Evolutionary conservation across 805 yeast genomes (phyloP), one percentile per base, ranked within the genome.

Genomic region (Candida endomychidarum): DNA sequence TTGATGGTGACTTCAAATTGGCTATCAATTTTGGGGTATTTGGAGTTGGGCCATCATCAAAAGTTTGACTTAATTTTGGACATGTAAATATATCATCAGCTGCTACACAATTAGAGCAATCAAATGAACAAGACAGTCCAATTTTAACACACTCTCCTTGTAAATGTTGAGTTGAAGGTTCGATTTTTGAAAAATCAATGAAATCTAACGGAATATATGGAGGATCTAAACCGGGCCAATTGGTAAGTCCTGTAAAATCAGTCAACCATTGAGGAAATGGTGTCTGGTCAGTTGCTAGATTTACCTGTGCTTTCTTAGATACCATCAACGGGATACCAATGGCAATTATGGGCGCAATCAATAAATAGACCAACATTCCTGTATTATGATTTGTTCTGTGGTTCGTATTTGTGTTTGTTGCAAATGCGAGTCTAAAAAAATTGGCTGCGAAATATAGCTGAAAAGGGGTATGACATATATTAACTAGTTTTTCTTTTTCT

Each of bases 1-100:
- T 90, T 0, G 89, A 63, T 40, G 75, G 80, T 1, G 57, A 41
- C 6, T 65, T 60, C 47, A 90, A 61, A n/a, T 69, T 61, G 3
- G 68, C 62, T 17, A 89, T 58, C 21, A 91, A 69, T 30, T 69
- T 70, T 3, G 75, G 65, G 0, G 97, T 90, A 16, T 78, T 73
- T 0, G 78, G 78, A 0, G 90, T 75, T 1, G 99, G 99, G 0
- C 99, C 98, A 58, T 91, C 98, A 58, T 91, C 99, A 61, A 91
- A 91, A 0, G 95, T 83, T 63, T 91, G 98, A 0, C 90, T 78
- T 26, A 91, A 66, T 34, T 69, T 65, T 2, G 81, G 77, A 58
- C 97, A 90, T 0, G 91, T 77, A 51, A 67, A 74, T 4, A 85
- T 79, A 56, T 90, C 98, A 60, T 85, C 93, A 25, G 65, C 74